These are phyloP conservation scores for Clonostachys sp. DNA, from an alignment of 2,329 filamentous ascomycete species.

Conservation along the genomic window DNA sequence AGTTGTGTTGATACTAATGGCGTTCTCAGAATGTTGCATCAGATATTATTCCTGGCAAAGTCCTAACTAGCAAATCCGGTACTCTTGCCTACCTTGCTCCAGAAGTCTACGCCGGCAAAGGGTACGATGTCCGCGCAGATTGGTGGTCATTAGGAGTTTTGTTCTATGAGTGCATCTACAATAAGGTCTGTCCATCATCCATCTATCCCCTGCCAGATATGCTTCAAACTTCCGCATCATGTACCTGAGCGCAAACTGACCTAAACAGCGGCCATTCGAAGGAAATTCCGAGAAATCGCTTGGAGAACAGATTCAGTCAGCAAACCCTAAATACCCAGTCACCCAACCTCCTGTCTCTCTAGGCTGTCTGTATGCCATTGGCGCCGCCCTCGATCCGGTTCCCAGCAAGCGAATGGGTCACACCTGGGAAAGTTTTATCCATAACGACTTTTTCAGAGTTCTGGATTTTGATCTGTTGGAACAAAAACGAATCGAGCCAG, in stretches of 20 bases:
- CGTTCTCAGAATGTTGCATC: conserved; percentile 84
- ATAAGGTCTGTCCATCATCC: conserved; percentile 62
- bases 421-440: conserved; percentile 78
- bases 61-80: conserved; percentile 91
- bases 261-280: conserved; percentile 78
- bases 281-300: conserved; percentile 80
- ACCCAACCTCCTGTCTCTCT: conserved; percentile 88
- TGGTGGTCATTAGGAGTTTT: conserved; percentile 98
- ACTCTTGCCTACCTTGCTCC: conserved; percentile 94
- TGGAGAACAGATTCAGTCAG: conserved; percentile 74
- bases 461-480: conserved; percentile 84
- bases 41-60: conserved; percentile 77
- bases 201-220: not conserved
- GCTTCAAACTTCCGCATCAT: not conserved
- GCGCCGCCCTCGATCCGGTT: conserved; percentile 76
- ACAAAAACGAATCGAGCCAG: conserved; percentile 80
- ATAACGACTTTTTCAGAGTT: conserved; percentile 82
- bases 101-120: conserved; percentile 87
- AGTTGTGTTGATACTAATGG: conserved; percentile 11
- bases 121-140: conserved; percentile 86
- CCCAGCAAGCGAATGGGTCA: conserved; percentile 78
- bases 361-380: conserved; percentile 84
- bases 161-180: conserved; percentile 99
- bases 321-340: conserved; percentile 82
- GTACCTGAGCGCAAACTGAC: not conserved